phyloP scores from a whole-genome alignment of 495 filamentous ascomycete genomes.

The Aspergillus kassunensis region DNA sequence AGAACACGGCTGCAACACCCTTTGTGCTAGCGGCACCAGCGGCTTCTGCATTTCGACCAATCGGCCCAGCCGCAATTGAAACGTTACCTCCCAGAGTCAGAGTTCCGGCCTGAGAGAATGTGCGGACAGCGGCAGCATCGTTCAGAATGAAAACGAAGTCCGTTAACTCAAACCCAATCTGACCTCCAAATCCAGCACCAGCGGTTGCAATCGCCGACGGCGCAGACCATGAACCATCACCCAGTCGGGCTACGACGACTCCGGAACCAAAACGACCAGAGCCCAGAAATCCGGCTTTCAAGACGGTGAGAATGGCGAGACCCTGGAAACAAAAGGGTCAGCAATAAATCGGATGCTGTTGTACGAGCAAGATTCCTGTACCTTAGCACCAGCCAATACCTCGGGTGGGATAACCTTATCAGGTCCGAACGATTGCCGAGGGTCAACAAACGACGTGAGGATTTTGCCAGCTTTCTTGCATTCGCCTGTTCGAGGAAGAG shows the following conservation, averaged over 20 bases:
- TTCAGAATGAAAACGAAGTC: slow-evolving; percentile 99
- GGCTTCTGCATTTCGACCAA: slow-evolving; percentile 93
- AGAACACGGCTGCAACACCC: slow-evolving; percentile 88
- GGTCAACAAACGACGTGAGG: slow-evolving; percentile 90
- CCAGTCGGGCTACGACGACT: slow-evolving; percentile 87
- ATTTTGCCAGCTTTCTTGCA: slow-evolving; percentile 92
- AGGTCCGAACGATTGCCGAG: slow-evolving; percentile 87
- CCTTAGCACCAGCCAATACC: slow-evolving; percentile 87
- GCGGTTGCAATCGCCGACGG: slow-evolving; percentile 88
- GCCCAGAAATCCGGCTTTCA: slow-evolving; percentile 95
- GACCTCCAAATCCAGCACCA: slow-evolving; percentile 91
- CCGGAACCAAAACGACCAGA: slow-evolving; percentile 91
- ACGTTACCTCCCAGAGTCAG: slow-evolving; percentile 95
- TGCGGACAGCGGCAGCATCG: slow-evolving; percentile 83
- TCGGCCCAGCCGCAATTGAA: slow-evolving; percentile 87
- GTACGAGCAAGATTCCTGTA: slow-evolving; percentile 32
- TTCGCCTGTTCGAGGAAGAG: slow-evolving; percentile 54
- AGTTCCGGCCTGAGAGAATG: slow-evolving; percentile 88
- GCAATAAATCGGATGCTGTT: background rate
- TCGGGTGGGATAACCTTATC: slow-evolving; percentile 96
- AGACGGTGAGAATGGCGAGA: slow-evolving; percentile 87
- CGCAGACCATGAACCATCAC: slow-evolving; percentile 89
- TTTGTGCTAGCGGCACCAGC: slow-evolving; percentile 89
- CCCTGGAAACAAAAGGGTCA: slow-evolving; percentile 53
- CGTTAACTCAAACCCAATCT: slow-evolving; percentile 96